Percentiles rank a stretch among this genome's conserved stretches.
Conservation (phyloP, 1,284 basidiomycete genomes). For the Tilletia indica region DNA sequence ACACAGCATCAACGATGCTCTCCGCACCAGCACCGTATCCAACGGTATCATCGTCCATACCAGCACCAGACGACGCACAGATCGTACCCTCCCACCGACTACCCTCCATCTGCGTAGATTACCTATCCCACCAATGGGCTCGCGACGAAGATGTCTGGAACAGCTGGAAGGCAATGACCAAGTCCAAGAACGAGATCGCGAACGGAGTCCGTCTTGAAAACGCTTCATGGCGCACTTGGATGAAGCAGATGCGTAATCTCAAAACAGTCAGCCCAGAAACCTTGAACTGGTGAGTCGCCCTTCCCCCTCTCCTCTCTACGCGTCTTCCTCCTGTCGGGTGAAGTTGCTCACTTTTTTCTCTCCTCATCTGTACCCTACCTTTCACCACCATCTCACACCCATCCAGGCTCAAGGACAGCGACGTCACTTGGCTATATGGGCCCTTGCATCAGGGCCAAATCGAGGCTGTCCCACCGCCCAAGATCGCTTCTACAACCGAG, state of each 20-base stretch:
- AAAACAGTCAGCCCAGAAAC: slow-evolving; percentile 95
- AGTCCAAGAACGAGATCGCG: slow-evolving; percentile 95
- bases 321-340: too few relatives aligned
- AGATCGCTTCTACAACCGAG: slow-evolving; percentile 61
- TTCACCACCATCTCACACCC: not conserved
- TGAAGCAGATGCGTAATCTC: slow-evolving; percentile 95
- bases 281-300: slow-evolving; percentile 80
- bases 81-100: slow-evolving; percentile 41
- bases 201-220: slow-evolving; percentile 95
- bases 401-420: slow-evolving; percentile 95
- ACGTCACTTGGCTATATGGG: slow-evolving; percentile 98
- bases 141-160: slow-evolving; percentile 94
- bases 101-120: slow-evolving; percentile 67
- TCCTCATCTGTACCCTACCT: too few relatives aligned
- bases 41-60: slow-evolving; percentile 43
- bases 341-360: too few relatives aligned
- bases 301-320: slow-evolving; percentile 5
- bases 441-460: slow-evolving; percentile 69
- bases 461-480: slow-evolving; percentile 66
- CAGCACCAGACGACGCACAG: slow-evolving; percentile 53
- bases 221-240: slow-evolving; percentile 97
- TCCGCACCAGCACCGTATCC: slow-evolving; percentile 54
- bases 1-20: slow-evolving; percentile 37
- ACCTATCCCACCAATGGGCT: slow-evolving; percentile 85
- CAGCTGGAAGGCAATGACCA: slow-evolving; percentile 96